phyloP scores from a whole-genome alignment of 331 rosid genomes.

The Malus hybrid region DNA sequence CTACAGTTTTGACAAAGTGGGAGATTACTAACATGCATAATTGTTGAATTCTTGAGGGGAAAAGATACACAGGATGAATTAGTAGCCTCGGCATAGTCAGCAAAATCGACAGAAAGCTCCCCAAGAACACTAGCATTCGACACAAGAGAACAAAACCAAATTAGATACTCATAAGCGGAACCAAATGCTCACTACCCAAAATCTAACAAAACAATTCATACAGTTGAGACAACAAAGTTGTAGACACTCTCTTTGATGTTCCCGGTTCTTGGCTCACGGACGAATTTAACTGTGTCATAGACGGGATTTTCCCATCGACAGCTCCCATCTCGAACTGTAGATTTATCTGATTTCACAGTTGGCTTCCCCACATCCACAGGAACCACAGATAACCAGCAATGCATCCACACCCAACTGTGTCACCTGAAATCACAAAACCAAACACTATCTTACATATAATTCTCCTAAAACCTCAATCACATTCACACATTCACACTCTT shows the following conservation, averaged over 20 bases:
- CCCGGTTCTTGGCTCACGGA: constrained; percentile 56
- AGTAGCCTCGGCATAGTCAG: constrained; percentile 65
- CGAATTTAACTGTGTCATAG: constrained; percentile 54
- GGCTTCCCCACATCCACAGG: constrained; percentile 83
- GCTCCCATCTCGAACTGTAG: constrained; percentile 54
- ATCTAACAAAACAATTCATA: constrained; percentile 18
- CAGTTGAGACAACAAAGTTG: constrained; percentile 56
- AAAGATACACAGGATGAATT: constrained; percentile 59
- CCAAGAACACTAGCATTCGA: constrained; percentile 55
- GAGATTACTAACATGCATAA: constrained; percentile 74
- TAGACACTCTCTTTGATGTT: constrained; percentile 64
- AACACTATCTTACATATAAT: neutral
- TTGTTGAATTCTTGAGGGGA: constrained; percentile 70
- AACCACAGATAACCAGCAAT: constrained; percentile 54
- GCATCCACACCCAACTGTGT: constrained; percentile 55
- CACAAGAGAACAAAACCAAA: constrained; percentile 14
- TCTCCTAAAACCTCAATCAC: neutral
- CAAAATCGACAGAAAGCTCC: constrained; percentile 68
- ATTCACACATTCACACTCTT: constrained; percentile 8
- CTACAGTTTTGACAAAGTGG: neutral
- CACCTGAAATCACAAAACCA: constrained; percentile 54
- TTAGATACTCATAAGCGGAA: constrained; percentile 14
- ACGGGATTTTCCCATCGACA: constrained; percentile 84
- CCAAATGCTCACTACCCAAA: neutral
- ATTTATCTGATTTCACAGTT: constrained; percentile 50